phyloP scores from a whole-genome alignment of 129 eudicot species.

The Sambucus nigra region DNA sequence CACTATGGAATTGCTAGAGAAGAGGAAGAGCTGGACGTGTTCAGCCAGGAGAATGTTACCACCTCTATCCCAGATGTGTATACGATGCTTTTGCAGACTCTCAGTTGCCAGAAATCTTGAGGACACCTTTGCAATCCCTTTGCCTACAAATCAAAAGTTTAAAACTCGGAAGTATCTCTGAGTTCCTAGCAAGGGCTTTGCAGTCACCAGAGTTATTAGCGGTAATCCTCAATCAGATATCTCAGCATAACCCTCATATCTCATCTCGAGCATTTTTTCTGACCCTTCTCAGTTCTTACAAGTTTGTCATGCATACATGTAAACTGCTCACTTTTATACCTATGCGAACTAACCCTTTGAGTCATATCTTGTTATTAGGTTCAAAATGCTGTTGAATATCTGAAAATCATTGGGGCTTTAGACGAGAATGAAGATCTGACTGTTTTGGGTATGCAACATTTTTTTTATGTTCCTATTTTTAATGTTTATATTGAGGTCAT shows the following conservation, averaged over 20 bases:
- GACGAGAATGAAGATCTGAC: conserved; percentile 85
- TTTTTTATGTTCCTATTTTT: conserved; percentile 2
- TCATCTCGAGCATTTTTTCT: neutral
- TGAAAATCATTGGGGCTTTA: conserved; percentile 87
- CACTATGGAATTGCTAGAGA: conserved; percentile 37
- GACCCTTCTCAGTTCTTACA: conserved; percentile 2
- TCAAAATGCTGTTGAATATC: conserved; percentile 90
- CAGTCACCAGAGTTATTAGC: conserved; percentile 88
- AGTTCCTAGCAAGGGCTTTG: conserved; percentile 79
- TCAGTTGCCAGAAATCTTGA: conserved; percentile 88
- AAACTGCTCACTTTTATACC: neutral
- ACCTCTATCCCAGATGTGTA: conserved; percentile 91
- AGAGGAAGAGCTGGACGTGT: conserved; percentile 99
- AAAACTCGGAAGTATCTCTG: conserved; percentile 83
- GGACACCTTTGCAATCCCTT: conserved; percentile 94
- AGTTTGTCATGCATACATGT: neutral
- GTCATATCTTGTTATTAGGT: conserved; percentile 36
- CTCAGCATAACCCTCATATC: neutral
- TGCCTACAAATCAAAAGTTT: conserved; percentile 94
- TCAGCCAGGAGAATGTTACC: conserved; percentile 98
- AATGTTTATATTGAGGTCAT: conserved; percentile 2
- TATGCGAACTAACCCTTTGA: neutral
- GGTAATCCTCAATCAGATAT: conserved; percentile 32
- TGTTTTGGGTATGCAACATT: conserved; percentile 45
- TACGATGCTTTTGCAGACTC: conserved; percentile 78